Evolutionary conservation across 495 filamentous ascomycete species (phyloP), one percentile per base, ranked within the genome.

Genomic region (Apiosordaria backusii): DNA sequence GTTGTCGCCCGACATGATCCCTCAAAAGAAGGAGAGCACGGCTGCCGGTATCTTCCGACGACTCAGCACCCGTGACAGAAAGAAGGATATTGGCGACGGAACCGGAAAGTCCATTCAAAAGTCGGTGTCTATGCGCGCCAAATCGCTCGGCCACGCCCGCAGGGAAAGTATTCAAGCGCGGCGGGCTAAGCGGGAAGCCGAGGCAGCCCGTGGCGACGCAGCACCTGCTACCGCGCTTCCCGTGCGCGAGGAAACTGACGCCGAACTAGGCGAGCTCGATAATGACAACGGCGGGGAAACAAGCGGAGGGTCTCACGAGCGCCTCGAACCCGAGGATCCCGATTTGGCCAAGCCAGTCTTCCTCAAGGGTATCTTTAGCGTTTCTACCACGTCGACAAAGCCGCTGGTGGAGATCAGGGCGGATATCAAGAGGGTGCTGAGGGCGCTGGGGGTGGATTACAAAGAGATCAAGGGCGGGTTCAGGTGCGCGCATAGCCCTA

Each of bases 331-430:
- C n/a, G 83, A 80, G 79, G 78, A 90, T 70, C 77, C 81, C 3
- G 83, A 90, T 67, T 80, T 88, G 50, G 86, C 89, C 53, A 98
- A 97, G 72, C 96, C 96, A 1, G 95, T 98, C 25, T 99, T 89
- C 74, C 86, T 99, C 25, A 99, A 99, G 76, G 95, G 95, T 23
- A 86, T 99, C 24, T 99, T 99, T 81, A 97, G 93, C 74, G 95
- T 98, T 40, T 93, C 91, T 4, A 99, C 95, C 0, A 99, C 95
- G 2, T 97, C 93, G 69, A 96, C 89, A 71, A 95, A 93, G 69
- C 92, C 96, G 2, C 83, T 98, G 22, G 74, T 86, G 3, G 84
- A 90, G 67, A 99, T 99, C 67, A 87, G 94, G 52, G 82, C 86
- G 18, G 95, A 99, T 73, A 94, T 99, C 72, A 95, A 97, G 74